Percentiles rank a stretch among this genome's conserved stretches.
Evolutionary conservation across 768 basidiomycete genomes (phyloP).

Genomic region (Mycena pura): DNA sequence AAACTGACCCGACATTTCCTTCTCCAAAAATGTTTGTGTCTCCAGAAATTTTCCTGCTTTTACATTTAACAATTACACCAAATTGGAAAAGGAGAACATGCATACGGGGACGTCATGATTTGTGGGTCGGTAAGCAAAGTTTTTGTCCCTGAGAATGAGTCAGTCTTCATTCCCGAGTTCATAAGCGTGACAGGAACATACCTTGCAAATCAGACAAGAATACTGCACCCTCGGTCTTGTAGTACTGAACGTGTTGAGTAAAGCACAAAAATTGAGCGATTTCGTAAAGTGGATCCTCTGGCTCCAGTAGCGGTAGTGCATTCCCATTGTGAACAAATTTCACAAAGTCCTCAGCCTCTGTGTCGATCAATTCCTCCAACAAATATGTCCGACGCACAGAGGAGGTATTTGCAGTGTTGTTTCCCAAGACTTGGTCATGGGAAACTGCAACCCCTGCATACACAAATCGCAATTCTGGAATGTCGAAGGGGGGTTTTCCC

Average conservation of each 20-base stretch:
- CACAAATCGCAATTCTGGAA: slow-evolving; percentile 5
- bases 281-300: background rate
- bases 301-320: slow-evolving; percentile 12
- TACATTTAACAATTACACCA: background rate
- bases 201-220: slow-evolving; percentile 39
- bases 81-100: background rate
- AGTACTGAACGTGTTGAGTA: slow-evolving; percentile 35
- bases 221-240: slow-evolving; percentile 25
- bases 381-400: slow-evolving; percentile 15
- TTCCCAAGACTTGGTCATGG: background rate
- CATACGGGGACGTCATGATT: slow-evolving; percentile 11
- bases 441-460: slow-evolving; percentile 5
- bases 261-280: slow-evolving; percentile 31
- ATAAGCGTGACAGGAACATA: too few species aligned
- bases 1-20: background rate
- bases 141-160: background rate
- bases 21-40: slow-evolving; percentile 4
- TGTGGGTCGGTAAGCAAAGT: slow-evolving; percentile 2
- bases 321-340: slow-evolving; percentile 36
- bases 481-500: background rate
- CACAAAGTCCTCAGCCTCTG: slow-evolving; percentile 17
- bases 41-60: background rate
- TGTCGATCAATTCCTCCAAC: slow-evolving; percentile 28
- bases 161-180: too few species aligned
- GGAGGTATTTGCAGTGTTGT: background rate